A percentile compares a stretch with the other conserved stretches of the same genome.
These are phyloP conservation scores for Podaxis mareebaensis DNA, from an alignment of 768 basidiomycete genomes.

Conservation along the genomic window DNA sequence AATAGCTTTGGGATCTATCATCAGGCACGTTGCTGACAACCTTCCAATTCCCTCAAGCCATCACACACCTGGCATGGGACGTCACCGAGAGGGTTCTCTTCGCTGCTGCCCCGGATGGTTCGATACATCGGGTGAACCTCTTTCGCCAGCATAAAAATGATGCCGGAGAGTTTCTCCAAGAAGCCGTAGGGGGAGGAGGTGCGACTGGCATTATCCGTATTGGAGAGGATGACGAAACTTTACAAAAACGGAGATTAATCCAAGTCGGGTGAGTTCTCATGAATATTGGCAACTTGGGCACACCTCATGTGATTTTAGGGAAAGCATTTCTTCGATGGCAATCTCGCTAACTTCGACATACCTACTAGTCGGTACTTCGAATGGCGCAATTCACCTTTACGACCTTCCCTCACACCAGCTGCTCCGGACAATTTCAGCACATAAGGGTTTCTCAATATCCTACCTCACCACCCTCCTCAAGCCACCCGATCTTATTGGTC, in stretches of 20 bases:
- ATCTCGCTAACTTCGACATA: constrained; percentile 79
- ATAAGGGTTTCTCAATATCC: constrained; percentile 69
- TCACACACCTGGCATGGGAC: constrained; percentile 75
- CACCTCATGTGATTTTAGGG: constrained; percentile 39
- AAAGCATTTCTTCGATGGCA: constrained; percentile 69
- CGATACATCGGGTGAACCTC: constrained; percentile 77
- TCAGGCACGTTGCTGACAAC: constrained; percentile 79
- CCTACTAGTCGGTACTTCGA: constrained; percentile 78
- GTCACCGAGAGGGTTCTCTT: constrained; percentile 87
- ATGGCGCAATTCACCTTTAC: constrained; percentile 76
- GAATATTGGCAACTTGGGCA: not conserved
- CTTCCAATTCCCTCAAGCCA: constrained; percentile 81
- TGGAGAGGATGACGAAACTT: constrained; percentile 52
- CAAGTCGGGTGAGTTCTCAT: constrained; percentile 55
- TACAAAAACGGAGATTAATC: constrained; percentile 62
- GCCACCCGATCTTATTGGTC: constrained; percentile 85
- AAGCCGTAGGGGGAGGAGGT: constrained; percentile 78
- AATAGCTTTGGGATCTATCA: constrained; percentile 79
- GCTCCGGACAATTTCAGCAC: constrained; percentile 75
- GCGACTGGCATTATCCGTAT: constrained; percentile 69
- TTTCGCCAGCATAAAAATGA: constrained; percentile 64
- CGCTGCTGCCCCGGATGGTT: constrained; percentile 75
- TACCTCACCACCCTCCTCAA: constrained; percentile 78
- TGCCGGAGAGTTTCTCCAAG: constrained; percentile 48
- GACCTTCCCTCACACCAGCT: constrained; percentile 91